Evolutionary conservation across 345 rosid species (phyloP).

Genomic region (Pugionium cornutum): DNA sequence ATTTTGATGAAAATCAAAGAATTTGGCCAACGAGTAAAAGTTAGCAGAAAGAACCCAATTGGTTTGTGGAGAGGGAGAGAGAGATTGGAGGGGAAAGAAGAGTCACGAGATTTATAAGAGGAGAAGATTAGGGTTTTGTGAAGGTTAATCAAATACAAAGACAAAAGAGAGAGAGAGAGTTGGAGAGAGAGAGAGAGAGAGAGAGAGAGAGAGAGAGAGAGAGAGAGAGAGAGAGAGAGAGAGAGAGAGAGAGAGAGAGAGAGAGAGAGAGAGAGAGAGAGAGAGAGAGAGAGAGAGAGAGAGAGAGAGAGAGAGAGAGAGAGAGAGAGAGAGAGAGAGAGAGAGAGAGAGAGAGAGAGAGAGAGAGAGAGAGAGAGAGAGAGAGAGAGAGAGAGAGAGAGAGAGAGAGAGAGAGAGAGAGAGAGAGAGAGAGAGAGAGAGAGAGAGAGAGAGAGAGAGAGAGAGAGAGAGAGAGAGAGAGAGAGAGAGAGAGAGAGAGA

Average conservation of each 20-base stretch:
- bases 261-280: slow-evolving; percentile 25
- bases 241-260: slow-evolving; percentile 25
- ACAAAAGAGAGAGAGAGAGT: slow-evolving; percentile 19
- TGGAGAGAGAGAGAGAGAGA: slow-evolving; percentile 28
- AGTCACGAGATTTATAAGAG: slow-evolving; percentile 43
- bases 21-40: slow-evolving; percentile 35
- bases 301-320: slow-evolving; percentile 26
- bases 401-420: slow-evolving; percentile 25
- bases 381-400: slow-evolving; percentile 30
- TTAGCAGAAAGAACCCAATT: slow-evolving; percentile 25
- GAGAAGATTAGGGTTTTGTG: slow-evolving; percentile 28
- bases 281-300: slow-evolving; percentile 28
- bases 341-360: slow-evolving; percentile 23
- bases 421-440: slow-evolving; percentile 25
- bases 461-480: slow-evolving; percentile 28
- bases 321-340: slow-evolving; percentile 30
- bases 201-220: slow-evolving; percentile 30
- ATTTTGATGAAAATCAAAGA: background rate
- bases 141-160: background rate
- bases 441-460: slow-evolving; percentile 25
- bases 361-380: slow-evolving; percentile 33
- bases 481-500: slow-evolving; percentile 26
- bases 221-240: slow-evolving; percentile 25
- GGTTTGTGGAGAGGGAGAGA: slow-evolving; percentile 13
- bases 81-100: slow-evolving; percentile 36